A percentile compares a stretch with the other conserved stretches of the same genome.
Conservation (phyloP, 495 filamentous ascomycete species). For the Podospora appendiculata region DNA sequence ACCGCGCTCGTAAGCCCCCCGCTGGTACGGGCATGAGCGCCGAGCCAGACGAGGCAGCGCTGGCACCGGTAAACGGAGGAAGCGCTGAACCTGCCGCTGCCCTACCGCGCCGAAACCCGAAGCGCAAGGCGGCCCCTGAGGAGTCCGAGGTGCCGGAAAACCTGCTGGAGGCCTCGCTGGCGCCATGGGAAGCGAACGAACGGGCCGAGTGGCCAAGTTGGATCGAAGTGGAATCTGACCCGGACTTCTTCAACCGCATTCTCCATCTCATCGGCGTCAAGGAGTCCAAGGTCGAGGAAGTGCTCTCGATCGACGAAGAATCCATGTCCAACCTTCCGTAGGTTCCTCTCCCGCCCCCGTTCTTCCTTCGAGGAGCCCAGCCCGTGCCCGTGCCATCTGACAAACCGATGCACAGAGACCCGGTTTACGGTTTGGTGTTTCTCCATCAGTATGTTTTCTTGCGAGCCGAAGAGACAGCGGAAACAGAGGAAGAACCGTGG, state of each 20-base stretch:
- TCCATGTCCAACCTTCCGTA: slow-evolving; percentile 59
- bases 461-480: no score
- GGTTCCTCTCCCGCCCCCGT: slow-evolving; percentile 7
- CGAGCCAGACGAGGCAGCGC: no score
- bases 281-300: slow-evolving; percentile 67
- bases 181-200: slow-evolving; percentile 33
- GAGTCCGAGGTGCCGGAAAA: slow-evolving; percentile 22
- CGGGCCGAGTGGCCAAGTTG: slow-evolving; percentile 54
- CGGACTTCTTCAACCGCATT: slow-evolving; percentile 82
- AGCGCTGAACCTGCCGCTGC: slow-evolving; percentile 4
- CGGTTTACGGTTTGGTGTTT: slow-evolving; percentile 77
- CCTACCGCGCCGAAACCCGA: slow-evolving; percentile 20
- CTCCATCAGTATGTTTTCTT: slow-evolving; percentile 50
- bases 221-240: slow-evolving; percentile 86
- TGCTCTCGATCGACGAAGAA: slow-evolving; percentile 66
- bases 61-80: slow-evolving; percentile 2
- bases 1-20: slow-evolving; percentile 22
- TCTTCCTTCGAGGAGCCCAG: not conserved
- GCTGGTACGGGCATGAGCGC: no score
- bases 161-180: slow-evolving; percentile 28
- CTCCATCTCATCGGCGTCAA: slow-evolving; percentile 68
- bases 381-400: no score
- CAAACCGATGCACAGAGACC: slow-evolving; percentile 39
- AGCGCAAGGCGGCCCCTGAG: slow-evolving; percentile 28
- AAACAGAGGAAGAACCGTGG: slow-evolving; percentile 65